Percentiles rank a stretch among this genome's conserved stretches.
These are phyloP conservation scores for Penicillium sp. DNA, from an alignment of 2,329 filamentous ascomycete species.

Conservation along the genomic window DNA sequence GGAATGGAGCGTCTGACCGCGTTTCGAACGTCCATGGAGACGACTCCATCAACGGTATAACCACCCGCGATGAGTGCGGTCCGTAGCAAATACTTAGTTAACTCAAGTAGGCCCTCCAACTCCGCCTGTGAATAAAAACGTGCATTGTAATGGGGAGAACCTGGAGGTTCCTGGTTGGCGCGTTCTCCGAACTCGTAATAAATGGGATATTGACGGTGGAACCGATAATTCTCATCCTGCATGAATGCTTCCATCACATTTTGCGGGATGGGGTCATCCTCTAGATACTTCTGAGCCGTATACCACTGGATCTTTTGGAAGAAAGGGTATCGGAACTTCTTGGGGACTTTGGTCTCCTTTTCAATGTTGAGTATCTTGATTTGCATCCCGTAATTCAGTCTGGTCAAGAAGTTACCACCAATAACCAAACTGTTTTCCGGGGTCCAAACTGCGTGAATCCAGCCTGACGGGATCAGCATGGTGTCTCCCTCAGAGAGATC, in stretches of 20 bases:
- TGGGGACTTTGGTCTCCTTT: slow-evolving; percentile 63
- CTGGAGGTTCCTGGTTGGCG: slow-evolving; percentile 50
- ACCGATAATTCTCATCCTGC: slow-evolving; percentile 52
- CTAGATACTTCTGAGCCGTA: slow-evolving; percentile 61
- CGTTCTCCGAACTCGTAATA: slow-evolving; percentile 59
- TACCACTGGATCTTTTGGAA: slow-evolving; percentile 72
- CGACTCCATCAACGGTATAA: slow-evolving; percentile 58
- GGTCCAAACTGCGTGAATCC: slow-evolving; percentile 71
- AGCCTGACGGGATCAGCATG: slow-evolving; percentile 68
- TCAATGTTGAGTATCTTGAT: slow-evolving; percentile 65
- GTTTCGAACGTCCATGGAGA: slow-evolving; percentile 57
- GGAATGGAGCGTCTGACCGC: slow-evolving; percentile 63
- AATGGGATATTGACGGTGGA: slow-evolving; percentile 54
- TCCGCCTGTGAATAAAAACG: slow-evolving; percentile 64
- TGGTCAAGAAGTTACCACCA: slow-evolving; percentile 67
- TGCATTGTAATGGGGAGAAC: slow-evolving; percentile 55
- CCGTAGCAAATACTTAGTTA: slow-evolving; percentile 61
- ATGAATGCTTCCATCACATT: slow-evolving; percentile 55
- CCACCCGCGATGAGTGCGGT: slow-evolving; percentile 62
- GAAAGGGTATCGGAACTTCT: slow-evolving; percentile 65
- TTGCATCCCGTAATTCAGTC: slow-evolving; percentile 65
- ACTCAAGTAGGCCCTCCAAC: slow-evolving; percentile 58
- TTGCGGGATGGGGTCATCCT: slow-evolving; percentile 61
- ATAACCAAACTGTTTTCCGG: slow-evolving; percentile 68
- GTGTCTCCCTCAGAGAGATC: slow-evolving; percentile 66